Base-by-base conservation (phyloP, 1,284 basidiomycete species). In the Rhizopogon parksii region DNA sequence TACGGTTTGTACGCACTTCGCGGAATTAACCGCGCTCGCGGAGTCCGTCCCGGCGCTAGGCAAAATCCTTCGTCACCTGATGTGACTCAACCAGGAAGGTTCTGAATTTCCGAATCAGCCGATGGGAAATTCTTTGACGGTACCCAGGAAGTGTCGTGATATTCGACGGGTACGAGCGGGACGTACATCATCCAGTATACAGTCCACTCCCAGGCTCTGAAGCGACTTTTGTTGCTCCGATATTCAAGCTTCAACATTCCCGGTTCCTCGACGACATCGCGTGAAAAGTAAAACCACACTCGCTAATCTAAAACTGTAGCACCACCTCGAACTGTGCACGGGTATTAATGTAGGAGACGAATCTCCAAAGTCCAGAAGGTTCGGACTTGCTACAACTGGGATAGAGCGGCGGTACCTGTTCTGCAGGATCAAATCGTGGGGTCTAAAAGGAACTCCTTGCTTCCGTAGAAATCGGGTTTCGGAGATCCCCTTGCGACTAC, bases 401-500 rank as follows among this genome's bases (percentile, higher is more conserved):
- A 17, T 30, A 15, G 25, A 17, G 40, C 27, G 40, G 40, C 40
- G 27, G 40, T 43, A 17, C 15, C 40, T 32, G 25, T 32, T 6
- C n/a, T 27, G 25, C 12, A 34, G 14, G 17, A 43, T 43, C 42
- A 43, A 19, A 43, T 43, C 42, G 14, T 43, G 19, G 42, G 14
- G 8, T 21, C 32, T n/a, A 32, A 45, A 43, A 45, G 42, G 42
- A 45, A 30, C 30, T 45, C 42, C 42, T 45, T 45, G 17, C 12
- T 45, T 45, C 42, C 42, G 42, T 45, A 45, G 12, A 45, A 45
- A 45, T 45, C 42, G 42, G 42, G 42, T n/a, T 34, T 45, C 42
- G 42, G 42, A 45, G 42, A 45, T 45, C 30, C 42, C 42, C 42
- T 45, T 45, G 42, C 17, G 42, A 34, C 30, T 30, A 12, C 30